phyloP scores from a whole-genome alignment of 192 early-diverging fungal species.

The Linnemannia hyalina region DNA sequence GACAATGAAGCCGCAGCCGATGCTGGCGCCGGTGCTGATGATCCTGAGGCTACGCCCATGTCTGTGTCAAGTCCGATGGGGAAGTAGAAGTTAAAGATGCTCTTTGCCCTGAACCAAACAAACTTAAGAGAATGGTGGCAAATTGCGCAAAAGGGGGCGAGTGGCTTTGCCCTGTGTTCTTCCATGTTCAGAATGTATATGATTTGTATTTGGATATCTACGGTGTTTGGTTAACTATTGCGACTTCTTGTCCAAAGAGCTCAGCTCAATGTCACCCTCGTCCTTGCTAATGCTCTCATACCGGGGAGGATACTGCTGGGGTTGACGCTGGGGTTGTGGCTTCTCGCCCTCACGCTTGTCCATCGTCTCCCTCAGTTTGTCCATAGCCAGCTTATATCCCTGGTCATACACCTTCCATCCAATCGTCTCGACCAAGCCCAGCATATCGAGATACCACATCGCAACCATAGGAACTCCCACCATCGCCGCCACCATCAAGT shows the following conservation, averaged over 20 bases:
- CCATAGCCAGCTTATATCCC: conserved; percentile 47
- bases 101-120: not conserved
- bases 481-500: conserved; percentile 75
- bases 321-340: conserved; percentile 24
- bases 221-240: conserved; percentile 16
- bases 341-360: conserved; percentile 37
- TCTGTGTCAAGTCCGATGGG: not conserved
- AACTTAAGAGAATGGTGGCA: conserved; percentile 25
- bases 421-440: conserved; percentile 71
- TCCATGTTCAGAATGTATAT: no score
- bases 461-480: conserved; percentile 70
- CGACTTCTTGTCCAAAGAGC: conserved; percentile 53
- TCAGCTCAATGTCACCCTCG: conserved; percentile 49
- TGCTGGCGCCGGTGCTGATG: conserved; percentile 21
- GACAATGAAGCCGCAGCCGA: not conserved
- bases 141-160: not conserved
- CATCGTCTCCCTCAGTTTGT: conserved; percentile 43
- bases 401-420: conserved; percentile 53
- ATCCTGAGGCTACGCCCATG: conserved; percentile 31
- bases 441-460: conserved; percentile 74
- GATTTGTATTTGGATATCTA: not conserved
- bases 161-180: not conserved
- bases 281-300: conserved; percentile 22
- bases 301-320: conserved; percentile 34
- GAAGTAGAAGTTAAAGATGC: not conserved